A percentile compares a stretch with the other conserved stretches of the same genome.
These are phyloP conservation scores for Calonectria multiphialidica DNA, from an alignment of 2,329 filamentous ascomycete species.

Conservation along the genomic window DNA sequence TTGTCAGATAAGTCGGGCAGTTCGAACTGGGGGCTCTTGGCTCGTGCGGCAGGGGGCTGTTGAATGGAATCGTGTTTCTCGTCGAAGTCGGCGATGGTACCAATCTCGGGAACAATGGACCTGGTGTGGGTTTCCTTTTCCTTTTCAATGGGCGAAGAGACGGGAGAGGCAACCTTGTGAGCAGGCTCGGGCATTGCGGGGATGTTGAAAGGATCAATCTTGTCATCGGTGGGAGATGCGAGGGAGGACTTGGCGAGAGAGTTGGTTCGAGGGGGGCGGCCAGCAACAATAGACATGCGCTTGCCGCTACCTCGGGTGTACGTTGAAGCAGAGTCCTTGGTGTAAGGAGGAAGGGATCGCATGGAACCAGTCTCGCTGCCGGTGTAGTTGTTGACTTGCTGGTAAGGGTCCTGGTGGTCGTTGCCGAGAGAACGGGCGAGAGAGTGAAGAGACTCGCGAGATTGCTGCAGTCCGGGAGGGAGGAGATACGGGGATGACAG, in stretches of 20 bases:
- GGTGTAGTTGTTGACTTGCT: constrained; percentile 70
- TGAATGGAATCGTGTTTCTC: constrained; percentile 46
- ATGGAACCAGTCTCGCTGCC: constrained; percentile 68
- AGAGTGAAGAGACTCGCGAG: constrained; percentile 88
- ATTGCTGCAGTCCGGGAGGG: constrained; percentile 83
- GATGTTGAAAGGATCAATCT: constrained; percentile 51
- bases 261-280: constrained; percentile 49
- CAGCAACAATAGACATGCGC: constrained; percentile 46
- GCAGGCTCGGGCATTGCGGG: constrained; percentile 47
- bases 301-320: constrained; percentile 59
- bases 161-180: constrained; percentile 37
- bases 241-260: constrained; percentile 56
- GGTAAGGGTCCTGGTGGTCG: constrained; percentile 88
- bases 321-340: constrained; percentile 58
- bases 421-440: constrained; percentile 81
- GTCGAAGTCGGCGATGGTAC: constrained; percentile 48
- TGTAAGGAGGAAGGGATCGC: constrained; percentile 61
- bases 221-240: constrained; percentile 49
- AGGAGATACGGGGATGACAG: constrained; percentile 91
- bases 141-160: constrained; percentile 38
- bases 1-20: constrained; percentile 32
- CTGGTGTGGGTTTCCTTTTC: constrained; percentile 46
- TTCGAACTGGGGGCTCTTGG: constrained; percentile 46
- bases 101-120: constrained; percentile 55
- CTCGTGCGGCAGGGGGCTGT: constrained; percentile 44